Conservation (phyloP, 148 eudicot species). For the Polygonum maritimum region DNA sequence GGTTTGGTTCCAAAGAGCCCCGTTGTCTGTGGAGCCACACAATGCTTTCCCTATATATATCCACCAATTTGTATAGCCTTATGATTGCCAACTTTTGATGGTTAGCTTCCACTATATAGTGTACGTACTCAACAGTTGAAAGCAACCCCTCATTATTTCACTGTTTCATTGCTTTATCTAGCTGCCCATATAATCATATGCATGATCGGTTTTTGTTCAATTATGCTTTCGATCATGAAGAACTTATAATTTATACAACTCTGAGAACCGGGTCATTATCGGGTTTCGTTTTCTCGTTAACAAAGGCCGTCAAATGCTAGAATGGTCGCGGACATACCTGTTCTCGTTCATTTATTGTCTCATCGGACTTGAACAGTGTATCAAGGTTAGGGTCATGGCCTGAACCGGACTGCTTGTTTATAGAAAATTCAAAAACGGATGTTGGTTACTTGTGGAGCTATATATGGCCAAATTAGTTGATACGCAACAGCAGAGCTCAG, state of each 20-base stretch:
- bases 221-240: no score
- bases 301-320: no score
- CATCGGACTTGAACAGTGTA: no score
- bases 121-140: background rate
- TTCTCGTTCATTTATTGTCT: no score
- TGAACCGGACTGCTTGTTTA: no score
- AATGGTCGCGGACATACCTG: no score
- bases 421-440: background rate
- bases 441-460: background rate
- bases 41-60: background rate
- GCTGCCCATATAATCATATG: background rate
- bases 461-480: background rate
- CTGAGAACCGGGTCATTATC: no score
- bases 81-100: background rate
- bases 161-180: background rate
- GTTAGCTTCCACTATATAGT: background rate
- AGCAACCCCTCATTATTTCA: background rate
- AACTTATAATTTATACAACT: no score
- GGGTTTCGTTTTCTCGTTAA: no score
- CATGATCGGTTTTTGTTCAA: no score
- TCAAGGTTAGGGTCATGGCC: no score
- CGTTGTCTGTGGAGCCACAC: background rate
- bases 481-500: no score
- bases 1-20: background rate
- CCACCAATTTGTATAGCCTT: background rate